These are phyloP conservation scores for Trichoderma orchidacearum DNA, from an alignment of 495 filamentous ascomycete genomes.

Conservation along the genomic window DNA sequence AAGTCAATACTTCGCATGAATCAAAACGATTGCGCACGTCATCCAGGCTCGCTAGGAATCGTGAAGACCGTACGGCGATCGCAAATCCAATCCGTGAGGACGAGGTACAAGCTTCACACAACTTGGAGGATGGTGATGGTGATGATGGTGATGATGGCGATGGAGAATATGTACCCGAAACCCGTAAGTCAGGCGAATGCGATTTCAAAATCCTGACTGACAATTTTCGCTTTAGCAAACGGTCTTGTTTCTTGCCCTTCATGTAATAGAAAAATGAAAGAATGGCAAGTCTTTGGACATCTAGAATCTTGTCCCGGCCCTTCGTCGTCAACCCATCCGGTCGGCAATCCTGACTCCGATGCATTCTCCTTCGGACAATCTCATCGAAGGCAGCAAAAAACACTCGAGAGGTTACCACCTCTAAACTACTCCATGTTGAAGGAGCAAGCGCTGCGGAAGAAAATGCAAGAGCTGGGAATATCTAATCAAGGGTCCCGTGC, in stretches of 20 bases:
- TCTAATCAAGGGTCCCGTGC: slow-evolving; percentile 49
- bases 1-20: slow-evolving; percentile 10
- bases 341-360: not conserved
- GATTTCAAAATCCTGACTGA: not conserved
- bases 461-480: slow-evolving; percentile 72
- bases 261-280: slow-evolving; percentile 65
- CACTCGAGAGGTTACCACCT: slow-evolving; percentile 48
- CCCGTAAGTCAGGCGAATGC: slow-evolving; percentile 11
- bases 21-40: slow-evolving; percentile 33
- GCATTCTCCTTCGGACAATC: not conserved
- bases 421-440: slow-evolving; percentile 73
- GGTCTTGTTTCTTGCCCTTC: slow-evolving; percentile 74
- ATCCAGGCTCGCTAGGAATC: slow-evolving; percentile 25
- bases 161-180: slow-evolving; percentile 15
- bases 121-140: slow-evolving; percentile 13
- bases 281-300: slow-evolving; percentile 57
- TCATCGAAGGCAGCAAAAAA: slow-evolving; percentile 4
- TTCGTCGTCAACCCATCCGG: slow-evolving; percentile 16
- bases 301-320: slow-evolving; percentile 48
- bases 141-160: slow-evolving; percentile 15
- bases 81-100: slow-evolving; percentile 22
- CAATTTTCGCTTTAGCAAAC: slow-evolving; percentile 40
- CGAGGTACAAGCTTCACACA: not conserved
- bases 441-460: slow-evolving; percentile 61
- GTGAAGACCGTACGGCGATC: slow-evolving; percentile 17